Evolutionary conservation across 2,329 filamentous ascomycete species (phyloP), one percentile per base, ranked within the genome.

Genomic region (Fusarium neocosmosporiellum): DNA sequence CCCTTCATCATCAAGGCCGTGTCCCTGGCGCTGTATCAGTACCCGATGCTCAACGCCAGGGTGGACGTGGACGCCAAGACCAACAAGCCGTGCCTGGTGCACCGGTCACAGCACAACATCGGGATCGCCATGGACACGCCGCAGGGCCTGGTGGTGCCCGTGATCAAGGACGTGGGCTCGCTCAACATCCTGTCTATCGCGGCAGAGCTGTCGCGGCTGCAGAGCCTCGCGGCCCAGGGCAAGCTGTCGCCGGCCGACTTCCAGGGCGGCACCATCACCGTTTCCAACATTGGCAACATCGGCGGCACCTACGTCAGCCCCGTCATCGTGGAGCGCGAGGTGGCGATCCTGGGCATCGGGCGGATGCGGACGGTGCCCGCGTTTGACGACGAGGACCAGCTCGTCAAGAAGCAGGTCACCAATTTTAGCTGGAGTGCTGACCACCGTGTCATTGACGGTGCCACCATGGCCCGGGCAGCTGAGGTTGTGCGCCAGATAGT

Each of bases 361-460:
- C 91, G 93, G 74, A 90, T 95, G 81, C 92, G 92, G 76, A 88
- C 90, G 2, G 89, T 98, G 34, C 96, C 96, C 13, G 92, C 94
- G 4, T 98, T 98, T 82, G 88, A 85, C 64, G 87, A 86, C 58
- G 78, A 83, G 72, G 81, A 88, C 82, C 80, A 83, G 33, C 85
- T 98, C 14, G 87, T 95, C 14, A 91, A 90, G 83, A 93, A 91
- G 81, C 92, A 97, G 78, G 88, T 97, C 69, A 92, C 92, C 80
- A 95, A 97, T 79, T 94, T 98, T 77, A 98, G 95, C 83, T 98
- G 96, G 96, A 96, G 94, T 81, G 96, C 96, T 7, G 95, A 98
- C 82, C 96, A 99, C 83, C 88, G 96, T 22, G 93, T 98, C 62
- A 91, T 98, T 54, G 96, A 99, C 83, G 96, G 96, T 2, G 96